Evolutionary conservation across 2,329 filamentous ascomycete species (phyloP).

Genomic region (Pseudopyricularia javanii): DNA sequence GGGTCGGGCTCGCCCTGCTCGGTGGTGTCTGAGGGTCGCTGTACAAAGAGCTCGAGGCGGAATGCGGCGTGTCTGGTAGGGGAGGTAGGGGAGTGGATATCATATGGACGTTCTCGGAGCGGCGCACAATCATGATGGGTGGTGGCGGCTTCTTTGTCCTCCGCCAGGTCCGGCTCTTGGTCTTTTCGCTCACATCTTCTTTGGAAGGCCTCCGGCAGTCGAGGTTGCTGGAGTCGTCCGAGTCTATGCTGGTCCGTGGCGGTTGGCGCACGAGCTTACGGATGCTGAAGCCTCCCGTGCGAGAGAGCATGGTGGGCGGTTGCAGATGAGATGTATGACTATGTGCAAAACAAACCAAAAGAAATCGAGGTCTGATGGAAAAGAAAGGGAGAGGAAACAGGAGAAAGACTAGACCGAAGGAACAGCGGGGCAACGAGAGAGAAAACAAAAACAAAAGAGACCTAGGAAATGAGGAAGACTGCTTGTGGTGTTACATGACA

Average conservation of each 20-base stretch:
- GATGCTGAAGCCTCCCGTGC: slow-evolving; percentile 26
- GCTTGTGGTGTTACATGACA: slow-evolving; percentile 12
- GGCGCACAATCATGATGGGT: slow-evolving; percentile 24
- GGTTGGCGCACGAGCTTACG: slow-evolving; percentile 25
- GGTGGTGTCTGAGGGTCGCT: slow-evolving; percentile 16
- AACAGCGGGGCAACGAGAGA: no score
- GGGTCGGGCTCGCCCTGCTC: slow-evolving; percentile 6
- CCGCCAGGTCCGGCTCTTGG: slow-evolving; percentile 9
- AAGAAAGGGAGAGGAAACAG: neutral
- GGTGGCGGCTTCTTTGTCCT: slow-evolving; percentile 14
- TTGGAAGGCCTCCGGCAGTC: no score
- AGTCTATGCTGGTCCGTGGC: slow-evolving; percentile 10
- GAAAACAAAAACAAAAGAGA: no score
- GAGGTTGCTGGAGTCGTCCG: slow-evolving; percentile 5
- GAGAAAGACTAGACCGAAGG: no score
- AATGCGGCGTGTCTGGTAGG: slow-evolving; percentile 19
- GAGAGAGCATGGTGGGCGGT: slow-evolving; percentile 24
- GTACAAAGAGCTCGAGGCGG: slow-evolving; percentile 32
- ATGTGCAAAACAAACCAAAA: neutral
- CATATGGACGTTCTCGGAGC: slow-evolving; percentile 24
- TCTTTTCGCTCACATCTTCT: slow-evolving; percentile 2
- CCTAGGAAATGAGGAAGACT: neutral
- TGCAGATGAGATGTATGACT: neutral
- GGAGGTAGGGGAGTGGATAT: slow-evolving; percentile 23
- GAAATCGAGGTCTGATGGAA: neutral